These are phyloP conservation scores for Grigorovia jiainica DNA, from an alignment of 805 yeast species.

Conservation along the genomic window DNA sequence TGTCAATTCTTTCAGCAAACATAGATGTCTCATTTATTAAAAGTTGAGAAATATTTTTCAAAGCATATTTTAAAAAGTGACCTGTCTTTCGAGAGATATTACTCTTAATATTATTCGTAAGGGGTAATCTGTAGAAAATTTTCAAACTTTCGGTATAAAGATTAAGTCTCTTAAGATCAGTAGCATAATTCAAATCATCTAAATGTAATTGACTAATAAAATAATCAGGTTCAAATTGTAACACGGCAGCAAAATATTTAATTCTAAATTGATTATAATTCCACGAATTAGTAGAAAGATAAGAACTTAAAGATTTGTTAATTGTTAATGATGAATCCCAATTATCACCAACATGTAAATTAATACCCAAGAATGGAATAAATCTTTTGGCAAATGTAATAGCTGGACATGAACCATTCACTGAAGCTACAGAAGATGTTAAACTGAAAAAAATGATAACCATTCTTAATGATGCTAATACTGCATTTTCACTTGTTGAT, in stretches of 20 bases:
- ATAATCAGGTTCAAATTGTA: conserved; percentile 25
- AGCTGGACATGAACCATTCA: conserved; percentile 9
- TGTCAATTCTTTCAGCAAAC: conserved; percentile 19
- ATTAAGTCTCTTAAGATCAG: conserved; percentile 19
- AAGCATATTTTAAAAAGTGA: conserved; percentile 26
- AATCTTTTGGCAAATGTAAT: conserved; percentile 17
- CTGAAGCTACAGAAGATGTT: conserved; percentile 14
- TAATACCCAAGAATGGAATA: conserved; percentile 12
- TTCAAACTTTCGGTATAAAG: conserved; percentile 32
- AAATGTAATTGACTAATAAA: conserved; percentile 22
- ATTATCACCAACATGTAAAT: conserved; percentile 15
- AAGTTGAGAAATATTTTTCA: conserved; percentile 21
- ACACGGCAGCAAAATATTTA: conserved; percentile 24
- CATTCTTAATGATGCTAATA: conserved; percentile 19
- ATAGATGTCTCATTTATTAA: conserved; percentile 16
- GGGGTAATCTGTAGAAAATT: conserved; percentile 26
- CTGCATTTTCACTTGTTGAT: conserved; percentile 17
- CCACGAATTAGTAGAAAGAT: conserved; percentile 2
- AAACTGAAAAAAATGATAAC: conserved; percentile 14
- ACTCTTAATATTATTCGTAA: conserved; percentile 18
- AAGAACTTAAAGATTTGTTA: conserved; percentile 6
- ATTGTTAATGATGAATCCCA: conserved; percentile 14
- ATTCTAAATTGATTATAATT: conserved; percentile 16
- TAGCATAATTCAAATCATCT: conserved; percentile 7
- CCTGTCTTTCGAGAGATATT: conserved; percentile 22